Evolutionary conservation across 805 yeast genomes (phyloP).

Genomic region (Lachancea thermotolerans): DNA sequence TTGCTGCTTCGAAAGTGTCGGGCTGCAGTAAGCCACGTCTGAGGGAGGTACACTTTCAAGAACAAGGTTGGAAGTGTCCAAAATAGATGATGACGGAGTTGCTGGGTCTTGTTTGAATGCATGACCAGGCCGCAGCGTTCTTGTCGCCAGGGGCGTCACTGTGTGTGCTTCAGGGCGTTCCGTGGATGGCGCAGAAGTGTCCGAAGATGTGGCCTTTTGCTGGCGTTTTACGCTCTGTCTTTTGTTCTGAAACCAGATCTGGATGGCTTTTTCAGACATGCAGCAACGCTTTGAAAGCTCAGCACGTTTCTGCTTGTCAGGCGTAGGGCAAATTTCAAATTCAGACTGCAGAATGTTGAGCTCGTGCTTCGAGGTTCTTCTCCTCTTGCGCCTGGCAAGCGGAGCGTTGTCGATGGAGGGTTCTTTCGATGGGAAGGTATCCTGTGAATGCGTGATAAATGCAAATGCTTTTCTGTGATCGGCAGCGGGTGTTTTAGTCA

Average conservation of each 20-base stretch:
- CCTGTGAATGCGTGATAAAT: constrained; percentile 87
- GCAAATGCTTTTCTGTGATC: constrained; percentile 50
- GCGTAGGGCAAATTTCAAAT: constrained; percentile 71
- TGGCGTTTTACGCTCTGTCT: constrained; percentile 72
- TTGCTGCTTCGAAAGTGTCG: constrained; percentile 2
- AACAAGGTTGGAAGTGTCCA: constrained; percentile 2
- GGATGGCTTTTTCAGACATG: constrained; percentile 97
- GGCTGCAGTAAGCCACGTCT: background rate
- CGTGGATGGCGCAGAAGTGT: constrained; percentile 1
- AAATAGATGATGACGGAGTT: constrained; percentile 4
- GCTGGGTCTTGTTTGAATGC: background rate
- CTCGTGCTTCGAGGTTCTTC: constrained; percentile 90
- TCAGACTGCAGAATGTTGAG: constrained; percentile 73
- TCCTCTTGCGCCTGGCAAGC: constrained; percentile 85
- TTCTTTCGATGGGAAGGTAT: constrained; percentile 76
- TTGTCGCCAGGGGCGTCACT: constrained; percentile 2
- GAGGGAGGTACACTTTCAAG: constrained; percentile 1
- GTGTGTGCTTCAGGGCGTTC: constrained; percentile 1
- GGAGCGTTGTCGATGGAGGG: constrained; percentile 88
- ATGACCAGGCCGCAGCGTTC: background rate
- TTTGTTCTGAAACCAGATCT: constrained; percentile 96
- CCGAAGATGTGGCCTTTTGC: constrained; percentile 18
- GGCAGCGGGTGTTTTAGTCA: constrained; percentile 21
- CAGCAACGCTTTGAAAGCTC: constrained; percentile 75
- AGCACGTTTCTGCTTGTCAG: constrained; percentile 66